A percentile compares a stretch with the other conserved stretches of the same genome.
Evolutionary conservation across 2,329 filamentous ascomycete genomes (phyloP).

Genomic region (Microdochium bolleyi): DNA sequence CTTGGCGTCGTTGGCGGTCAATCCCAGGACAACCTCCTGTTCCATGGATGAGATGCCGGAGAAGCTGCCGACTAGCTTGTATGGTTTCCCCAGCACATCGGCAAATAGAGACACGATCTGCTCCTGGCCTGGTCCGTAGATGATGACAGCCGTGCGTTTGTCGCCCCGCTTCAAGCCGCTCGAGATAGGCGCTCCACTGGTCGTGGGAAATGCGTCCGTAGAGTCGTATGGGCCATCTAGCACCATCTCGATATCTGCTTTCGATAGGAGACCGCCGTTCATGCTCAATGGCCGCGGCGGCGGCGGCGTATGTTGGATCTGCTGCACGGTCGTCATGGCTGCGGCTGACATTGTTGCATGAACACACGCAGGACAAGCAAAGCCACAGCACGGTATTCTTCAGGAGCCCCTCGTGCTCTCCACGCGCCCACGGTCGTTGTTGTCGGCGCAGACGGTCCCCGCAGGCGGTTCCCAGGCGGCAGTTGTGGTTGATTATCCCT

Average conservation of each 20-base stretch:
- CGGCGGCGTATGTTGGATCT: constrained; percentile 39
- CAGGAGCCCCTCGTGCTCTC: neutral
- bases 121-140: constrained; percentile 66
- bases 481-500: too few relatives aligned
- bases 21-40: constrained; percentile 59
- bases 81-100: constrained; percentile 70
- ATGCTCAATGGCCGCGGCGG: constrained; percentile 33
- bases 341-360: neutral
- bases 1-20: constrained; percentile 49
- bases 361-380: constrained; percentile 4
- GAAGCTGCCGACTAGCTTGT: constrained; percentile 49
- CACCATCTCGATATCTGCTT: constrained; percentile 12
- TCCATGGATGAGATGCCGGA: constrained; percentile 44
- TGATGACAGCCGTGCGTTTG: constrained; percentile 52
- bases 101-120: constrained; percentile 68
- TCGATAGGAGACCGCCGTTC: constrained; percentile 13
- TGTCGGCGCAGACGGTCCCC: too few relatives aligned
- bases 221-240: neutral
- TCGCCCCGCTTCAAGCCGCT: constrained; percentile 31
- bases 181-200: neutral
- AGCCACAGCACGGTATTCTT: constrained; percentile 2
- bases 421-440: neutral
- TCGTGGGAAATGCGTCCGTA: neutral
- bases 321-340: constrained; percentile 34
- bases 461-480: too few relatives aligned